Evolutionary conservation across 768 basidiomycete genomes (phyloP).

Genomic region (Xanthoconium stramineum): DNA sequence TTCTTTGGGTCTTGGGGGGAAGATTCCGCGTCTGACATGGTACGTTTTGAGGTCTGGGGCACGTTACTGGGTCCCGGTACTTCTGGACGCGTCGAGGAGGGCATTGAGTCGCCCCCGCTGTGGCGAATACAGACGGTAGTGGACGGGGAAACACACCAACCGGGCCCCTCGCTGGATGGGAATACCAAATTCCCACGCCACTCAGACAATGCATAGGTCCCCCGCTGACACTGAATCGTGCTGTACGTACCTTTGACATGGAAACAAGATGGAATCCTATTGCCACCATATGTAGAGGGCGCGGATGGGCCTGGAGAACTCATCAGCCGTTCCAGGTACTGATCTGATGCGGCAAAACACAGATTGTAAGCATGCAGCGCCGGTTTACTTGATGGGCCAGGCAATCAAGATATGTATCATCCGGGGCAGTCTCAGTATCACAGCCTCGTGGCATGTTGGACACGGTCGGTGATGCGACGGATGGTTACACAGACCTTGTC

Average conservation of each 20-base stretch:
- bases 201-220: background rate
- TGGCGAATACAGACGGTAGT: background rate
- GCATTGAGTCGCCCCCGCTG: slow-evolving; percentile 16
- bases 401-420: too few species aligned
- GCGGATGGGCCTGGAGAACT: background rate
- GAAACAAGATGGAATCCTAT: background rate
- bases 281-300: too few species aligned
- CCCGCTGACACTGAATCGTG: too few species aligned
- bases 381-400: too few species aligned
- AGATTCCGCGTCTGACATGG: slow-evolving; percentile 26
- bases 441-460: too few species aligned
- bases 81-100: slow-evolving; percentile 22
- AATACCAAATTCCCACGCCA: slow-evolving; percentile 25
- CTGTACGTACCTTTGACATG: background rate
- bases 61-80: slow-evolving; percentile 15
- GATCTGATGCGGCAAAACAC: background rate
- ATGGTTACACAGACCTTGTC: too few species aligned
- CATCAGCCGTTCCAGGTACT: background rate
- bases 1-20: slow-evolving; percentile 22
- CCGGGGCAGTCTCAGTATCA: too few species aligned
- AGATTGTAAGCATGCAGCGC: too few species aligned
- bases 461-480: too few species aligned
- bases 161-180: background rate
- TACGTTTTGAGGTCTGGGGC: slow-evolving; percentile 10
- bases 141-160: slow-evolving; percentile 1